Evolutionary conservation across 179 eudicot genomes (phyloP).

Genomic region (Beta lomatogona): DNA sequence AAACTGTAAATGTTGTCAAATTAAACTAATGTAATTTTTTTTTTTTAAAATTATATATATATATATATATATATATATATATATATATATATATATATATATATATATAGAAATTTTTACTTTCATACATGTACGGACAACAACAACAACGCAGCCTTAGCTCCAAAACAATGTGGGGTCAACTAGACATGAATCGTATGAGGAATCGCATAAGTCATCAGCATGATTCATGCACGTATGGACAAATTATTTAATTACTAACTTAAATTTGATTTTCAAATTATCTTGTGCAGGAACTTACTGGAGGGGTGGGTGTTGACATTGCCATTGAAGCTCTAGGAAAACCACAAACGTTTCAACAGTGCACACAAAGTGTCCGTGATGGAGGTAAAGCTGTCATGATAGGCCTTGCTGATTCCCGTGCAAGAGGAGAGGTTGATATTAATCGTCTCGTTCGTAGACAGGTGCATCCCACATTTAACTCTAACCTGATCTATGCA

Average conservation of each 20-base stretch:
- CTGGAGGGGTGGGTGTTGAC: conserved; percentile 95
- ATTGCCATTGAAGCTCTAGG: conserved; percentile 95
- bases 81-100: no score
- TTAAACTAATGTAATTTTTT: neutral
- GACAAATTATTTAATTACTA: no score
- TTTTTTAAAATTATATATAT: neutral
- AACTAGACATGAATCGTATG: no score
- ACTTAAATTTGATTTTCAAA: neutral
- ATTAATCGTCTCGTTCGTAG: conserved; percentile 97
- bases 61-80: no score
- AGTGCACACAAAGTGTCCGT: conserved; percentile 92
- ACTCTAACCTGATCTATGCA: neutral
- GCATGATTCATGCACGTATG: no score
- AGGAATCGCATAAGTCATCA: no score
- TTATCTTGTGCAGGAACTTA: conserved; percentile 61
- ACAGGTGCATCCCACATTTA: conserved; percentile 54
- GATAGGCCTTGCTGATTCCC: conserved; percentile 83
- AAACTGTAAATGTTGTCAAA: no score
- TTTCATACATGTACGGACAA: no score
- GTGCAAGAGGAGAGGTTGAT: conserved; percentile 93
- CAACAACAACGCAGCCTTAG: no score
- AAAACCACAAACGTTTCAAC: conserved; percentile 74
- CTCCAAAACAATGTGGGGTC: no score
- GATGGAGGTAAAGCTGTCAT: conserved; percentile 99
- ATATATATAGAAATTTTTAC: no score